Base-by-base conservation (phyloP, 345 rosid genomes). In the Noccaea caerulescens region DNA sequence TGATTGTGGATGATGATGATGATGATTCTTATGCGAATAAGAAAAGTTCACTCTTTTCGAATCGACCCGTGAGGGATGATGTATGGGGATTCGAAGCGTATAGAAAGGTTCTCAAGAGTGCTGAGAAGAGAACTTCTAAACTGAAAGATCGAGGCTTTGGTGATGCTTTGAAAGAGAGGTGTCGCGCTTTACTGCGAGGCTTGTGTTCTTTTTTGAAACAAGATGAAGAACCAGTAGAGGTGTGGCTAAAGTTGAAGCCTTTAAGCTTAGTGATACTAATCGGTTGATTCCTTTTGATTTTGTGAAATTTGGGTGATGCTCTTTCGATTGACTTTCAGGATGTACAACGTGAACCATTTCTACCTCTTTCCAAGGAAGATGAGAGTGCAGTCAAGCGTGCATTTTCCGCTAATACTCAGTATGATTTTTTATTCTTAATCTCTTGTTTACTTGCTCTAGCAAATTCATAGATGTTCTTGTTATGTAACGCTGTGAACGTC, bases 401-500 rank as follows among this genome's bases (percentile, higher is more conserved):
- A 54, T 72, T 78, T 36, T 68, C 71, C 20, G 49, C 78, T 62
- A 57, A 73, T 63, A 76, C 58, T 76, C 23, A 85, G 99, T 95
- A 85, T 65, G 78, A 5, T 55, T 58, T 49, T 14, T 53, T 57
- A 33, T 63, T 37, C 16, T 32, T 69, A 2, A 1, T 63, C 75
- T 56, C 54, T 41, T 69, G 8, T 27, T 56, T 54, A 44, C 23
- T 46, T 75, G 14, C 58, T 44, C 44, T 27, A 38, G 4, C 7
- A 43, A 36, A 10, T 43, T 14, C 68, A 39, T 38, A 10, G 10
- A 33, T 58, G 37, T 16, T 54, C 46, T 25, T 71, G 59, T 71
- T 13, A 18, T 42, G 58, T 67, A 57, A 76, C 66, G 11, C 51
- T 38, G n/a, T 56, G 64, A 60, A 11, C 30, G 18, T 61, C 60